These are phyloP conservation scores for Neonectria faginata DNA, from an alignment of 2,329 filamentous ascomycete species.

Conservation along the genomic window DNA sequence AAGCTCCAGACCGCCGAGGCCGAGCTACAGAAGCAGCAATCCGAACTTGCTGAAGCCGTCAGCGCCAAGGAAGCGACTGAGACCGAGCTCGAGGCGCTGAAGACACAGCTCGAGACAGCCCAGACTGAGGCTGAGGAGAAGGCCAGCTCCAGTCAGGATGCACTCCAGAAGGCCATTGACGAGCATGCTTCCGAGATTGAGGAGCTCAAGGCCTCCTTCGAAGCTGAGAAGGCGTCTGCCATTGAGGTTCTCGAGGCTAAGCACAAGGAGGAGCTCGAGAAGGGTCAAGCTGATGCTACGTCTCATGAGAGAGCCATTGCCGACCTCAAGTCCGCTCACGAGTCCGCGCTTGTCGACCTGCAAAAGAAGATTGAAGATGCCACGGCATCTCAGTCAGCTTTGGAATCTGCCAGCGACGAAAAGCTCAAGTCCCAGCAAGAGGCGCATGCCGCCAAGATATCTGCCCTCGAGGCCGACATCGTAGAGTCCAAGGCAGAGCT, in stretches of 20 bases:
- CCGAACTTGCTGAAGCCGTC: constrained; percentile 61
- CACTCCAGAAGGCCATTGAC: constrained; percentile 54
- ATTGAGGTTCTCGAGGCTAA: constrained; percentile 65
- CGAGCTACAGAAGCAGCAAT: constrained; percentile 63
- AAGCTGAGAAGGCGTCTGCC: constrained; percentile 61
- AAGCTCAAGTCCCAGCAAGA: constrained; percentile 59
- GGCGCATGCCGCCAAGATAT: constrained; percentile 58
- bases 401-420: constrained; percentile 59
- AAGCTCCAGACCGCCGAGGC: constrained; percentile 64
- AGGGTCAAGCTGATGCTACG: constrained; percentile 57
- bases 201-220: constrained; percentile 61
- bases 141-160: constrained; percentile 48
- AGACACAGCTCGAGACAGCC: constrained; percentile 61
- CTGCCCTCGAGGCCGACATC: constrained; percentile 65
- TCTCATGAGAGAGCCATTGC: constrained; percentile 62
- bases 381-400: constrained; percentile 57
- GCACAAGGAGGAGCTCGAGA: constrained; percentile 63
- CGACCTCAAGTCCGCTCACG: constrained; percentile 64
- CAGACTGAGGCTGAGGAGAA: constrained; percentile 52
- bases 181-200: constrained; percentile 64
- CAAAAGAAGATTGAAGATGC: constrained; percentile 68
- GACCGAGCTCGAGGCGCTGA: constrained; percentile 60
- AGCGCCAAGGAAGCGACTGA: constrained; percentile 62
- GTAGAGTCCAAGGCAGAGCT: constrained; percentile 62
- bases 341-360: constrained; percentile 60